phyloP scores from a whole-genome alignment of 805 yeast genomes.

The Debaryomyces prosopidis region DNA sequence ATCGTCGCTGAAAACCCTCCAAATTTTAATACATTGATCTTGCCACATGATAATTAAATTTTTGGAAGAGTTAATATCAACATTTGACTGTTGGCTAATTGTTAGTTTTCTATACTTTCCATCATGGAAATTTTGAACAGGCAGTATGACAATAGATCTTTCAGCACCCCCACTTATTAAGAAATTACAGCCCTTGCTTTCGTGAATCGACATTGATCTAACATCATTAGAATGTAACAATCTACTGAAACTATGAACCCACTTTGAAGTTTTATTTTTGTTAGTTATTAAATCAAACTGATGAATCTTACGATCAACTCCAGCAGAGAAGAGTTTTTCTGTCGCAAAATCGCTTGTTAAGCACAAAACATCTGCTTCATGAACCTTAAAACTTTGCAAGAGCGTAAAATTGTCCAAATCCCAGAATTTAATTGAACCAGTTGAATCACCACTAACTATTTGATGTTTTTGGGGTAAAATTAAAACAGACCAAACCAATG shows the following conservation, averaged over 20 bases:
- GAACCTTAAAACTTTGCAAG: conserved; percentile 77
- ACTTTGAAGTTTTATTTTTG: conserved; percentile 41
- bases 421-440: conserved; percentile 94
- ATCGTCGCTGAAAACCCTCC: conserved; percentile 53
- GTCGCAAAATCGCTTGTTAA: conserved; percentile 61
- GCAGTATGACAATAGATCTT: conserved; percentile 63
- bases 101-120: conserved; percentile 74
- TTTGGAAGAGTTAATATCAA: conserved; percentile 46
- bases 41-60: conserved; percentile 74
- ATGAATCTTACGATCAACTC: conserved; percentile 89
- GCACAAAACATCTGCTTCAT: conserved; percentile 88
- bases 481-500: conserved; percentile 85
- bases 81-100: conserved; percentile 58
- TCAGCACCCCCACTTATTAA: conserved; percentile 86
- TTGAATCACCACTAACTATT: conserved; percentile 94
- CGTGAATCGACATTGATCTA: conserved; percentile 70
- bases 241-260: conserved; percentile 78
- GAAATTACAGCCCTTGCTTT: conserved; percentile 64
- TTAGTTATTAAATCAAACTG: conserved; percentile 55
- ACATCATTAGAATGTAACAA: conserved; percentile 85
- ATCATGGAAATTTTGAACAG: conserved; percentile 65
- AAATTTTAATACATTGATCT: conserved; percentile 77
- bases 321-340: conserved; percentile 76
- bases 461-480: conserved; percentile 65
- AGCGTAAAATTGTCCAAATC: conserved; percentile 75